Conservation (phyloP, 768 basidiomycete genomes). For the Naganishia vishniacii region DNA sequence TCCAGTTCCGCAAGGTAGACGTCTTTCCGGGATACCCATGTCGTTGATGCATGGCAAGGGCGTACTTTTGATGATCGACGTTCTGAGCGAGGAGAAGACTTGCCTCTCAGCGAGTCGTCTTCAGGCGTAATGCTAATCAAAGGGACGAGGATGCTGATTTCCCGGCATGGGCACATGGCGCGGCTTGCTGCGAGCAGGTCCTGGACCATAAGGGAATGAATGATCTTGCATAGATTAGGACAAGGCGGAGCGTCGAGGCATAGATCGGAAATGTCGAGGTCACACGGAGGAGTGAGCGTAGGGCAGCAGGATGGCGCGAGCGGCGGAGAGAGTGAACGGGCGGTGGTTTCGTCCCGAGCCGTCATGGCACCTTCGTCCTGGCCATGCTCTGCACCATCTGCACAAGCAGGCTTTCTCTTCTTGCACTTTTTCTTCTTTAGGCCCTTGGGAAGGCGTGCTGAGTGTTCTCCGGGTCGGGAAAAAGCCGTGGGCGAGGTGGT, state of each 20-base stretch:
- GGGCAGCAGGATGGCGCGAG: background rate
- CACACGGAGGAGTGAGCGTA: constrained; percentile 9
- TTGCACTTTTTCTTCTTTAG: constrained; percentile 3
- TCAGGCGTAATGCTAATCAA: too few relatives aligned
- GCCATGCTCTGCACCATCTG: background rate
- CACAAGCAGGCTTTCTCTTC: background rate
- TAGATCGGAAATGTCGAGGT: constrained; percentile 11
- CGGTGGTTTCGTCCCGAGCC: background rate
- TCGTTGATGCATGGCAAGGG: too few relatives aligned
- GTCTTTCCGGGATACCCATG: background rate
- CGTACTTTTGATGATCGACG: too few relatives aligned
- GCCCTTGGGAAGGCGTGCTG: background rate
- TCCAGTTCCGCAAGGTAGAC: background rate
- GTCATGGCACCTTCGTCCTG: too few relatives aligned
- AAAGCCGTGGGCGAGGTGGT: background rate
- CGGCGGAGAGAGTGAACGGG: background rate
- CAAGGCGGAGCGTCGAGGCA: constrained; percentile 8
- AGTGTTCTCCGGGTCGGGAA: background rate
- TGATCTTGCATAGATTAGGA: background rate
- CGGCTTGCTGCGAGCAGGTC: constrained; percentile 4
- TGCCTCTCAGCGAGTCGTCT: too few relatives aligned
- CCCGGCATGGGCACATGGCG: constrained; percentile 2
- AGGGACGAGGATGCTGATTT: constrained; percentile 7
- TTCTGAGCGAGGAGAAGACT: too few relatives aligned
- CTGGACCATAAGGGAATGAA: background rate